Evolutionary conservation across 805 yeast species (phyloP).

Genomic region (Blastobotrys chiropterorum): DNA sequence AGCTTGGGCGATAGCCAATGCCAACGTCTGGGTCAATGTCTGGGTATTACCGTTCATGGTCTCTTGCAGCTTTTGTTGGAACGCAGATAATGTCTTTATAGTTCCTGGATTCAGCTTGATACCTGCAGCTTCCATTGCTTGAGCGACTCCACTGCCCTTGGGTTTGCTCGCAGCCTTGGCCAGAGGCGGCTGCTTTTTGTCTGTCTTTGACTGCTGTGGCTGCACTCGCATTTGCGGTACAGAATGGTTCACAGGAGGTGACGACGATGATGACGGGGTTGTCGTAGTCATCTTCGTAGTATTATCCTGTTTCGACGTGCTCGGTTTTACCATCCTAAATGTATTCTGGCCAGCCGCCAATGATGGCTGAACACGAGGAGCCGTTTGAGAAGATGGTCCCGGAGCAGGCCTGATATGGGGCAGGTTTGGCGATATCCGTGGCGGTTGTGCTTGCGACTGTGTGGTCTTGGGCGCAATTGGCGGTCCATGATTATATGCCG

Average conservation of each 20-base stretch:
- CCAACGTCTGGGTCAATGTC: conserved; percentile 82
- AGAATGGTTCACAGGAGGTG: not conserved
- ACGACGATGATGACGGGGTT: not conserved
- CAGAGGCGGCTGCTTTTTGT: not conserved
- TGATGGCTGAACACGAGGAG: conserved; percentile 10
- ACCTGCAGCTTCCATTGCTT: conserved; percentile 14
- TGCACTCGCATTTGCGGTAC: not conserved
- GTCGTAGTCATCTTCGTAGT: conserved; percentile 17
- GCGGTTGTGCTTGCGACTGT: not conserved
- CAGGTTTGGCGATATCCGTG: not conserved
- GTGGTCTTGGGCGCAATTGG: not conserved
- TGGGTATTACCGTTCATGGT: conserved; percentile 79
- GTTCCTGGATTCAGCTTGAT: conserved; percentile 47
- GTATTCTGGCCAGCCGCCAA: conserved; percentile 25
- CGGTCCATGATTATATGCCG: not conserved
- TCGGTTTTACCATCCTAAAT: conserved; percentile 10
- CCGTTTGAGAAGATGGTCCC: not conserved
- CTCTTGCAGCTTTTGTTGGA: conserved; percentile 83
- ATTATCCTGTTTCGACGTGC: conserved; percentile 6
- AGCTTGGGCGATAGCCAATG: conserved; percentile 86
- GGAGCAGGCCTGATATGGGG: not conserved
- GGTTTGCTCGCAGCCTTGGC: not conserved
- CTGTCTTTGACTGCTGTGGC: not conserved
- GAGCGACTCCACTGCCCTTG: conserved; percentile 4
- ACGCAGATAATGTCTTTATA: conserved; percentile 66